These are phyloP conservation scores for Phyllosticta citrichinensis DNA, from an alignment of 2,329 filamentous ascomycete species.

Conservation along the genomic window DNA sequence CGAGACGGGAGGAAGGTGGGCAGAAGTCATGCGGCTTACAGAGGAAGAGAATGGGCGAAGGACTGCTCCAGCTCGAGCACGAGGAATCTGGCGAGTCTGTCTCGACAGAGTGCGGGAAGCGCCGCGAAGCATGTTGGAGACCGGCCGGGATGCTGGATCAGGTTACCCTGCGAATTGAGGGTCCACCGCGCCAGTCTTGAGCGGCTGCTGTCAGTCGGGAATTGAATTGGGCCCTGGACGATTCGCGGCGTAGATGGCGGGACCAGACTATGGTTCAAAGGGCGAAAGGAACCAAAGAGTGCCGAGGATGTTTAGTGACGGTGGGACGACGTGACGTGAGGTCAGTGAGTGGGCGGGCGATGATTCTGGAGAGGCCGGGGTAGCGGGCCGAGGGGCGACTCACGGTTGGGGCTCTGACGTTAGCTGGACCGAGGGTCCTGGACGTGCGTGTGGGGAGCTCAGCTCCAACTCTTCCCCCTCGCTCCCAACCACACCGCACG, in stretches of 20 bases:
- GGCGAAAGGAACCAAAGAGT: neutral
- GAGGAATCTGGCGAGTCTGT: conserved; percentile 19
- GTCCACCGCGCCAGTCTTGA: neutral
- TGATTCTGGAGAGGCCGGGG: neutral
- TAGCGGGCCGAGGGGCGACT: neutral
- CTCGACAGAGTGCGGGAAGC: conserved; percentile 26
- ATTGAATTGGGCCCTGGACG: neutral
- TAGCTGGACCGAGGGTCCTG: neutral
- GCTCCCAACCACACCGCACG: neutral
- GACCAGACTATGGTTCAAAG: neutral
- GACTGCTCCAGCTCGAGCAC: conserved; percentile 17
- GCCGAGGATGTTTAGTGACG: neutral
- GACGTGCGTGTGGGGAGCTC: neutral
- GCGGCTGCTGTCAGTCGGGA: neutral
- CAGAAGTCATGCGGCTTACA: conserved; percentile 42
- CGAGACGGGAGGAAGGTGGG: conserved; percentile 43
- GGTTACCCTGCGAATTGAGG: neutral
- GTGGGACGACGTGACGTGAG: neutral
- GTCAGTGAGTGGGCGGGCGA: neutral
- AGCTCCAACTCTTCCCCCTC: neutral
- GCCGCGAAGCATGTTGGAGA: conserved; percentile 26
- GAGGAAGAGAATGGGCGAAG: conserved; percentile 32
- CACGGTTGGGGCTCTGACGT: neutral
- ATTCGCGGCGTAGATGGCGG: neutral
- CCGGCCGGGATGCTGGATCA: neutral